Percentiles rank a stretch among this genome's conserved stretches.
These are phyloP conservation scores for Aspergillus melleus DNA, from an alignment of 2,329 filamentous ascomycete genomes.

Conservation along the genomic window DNA sequence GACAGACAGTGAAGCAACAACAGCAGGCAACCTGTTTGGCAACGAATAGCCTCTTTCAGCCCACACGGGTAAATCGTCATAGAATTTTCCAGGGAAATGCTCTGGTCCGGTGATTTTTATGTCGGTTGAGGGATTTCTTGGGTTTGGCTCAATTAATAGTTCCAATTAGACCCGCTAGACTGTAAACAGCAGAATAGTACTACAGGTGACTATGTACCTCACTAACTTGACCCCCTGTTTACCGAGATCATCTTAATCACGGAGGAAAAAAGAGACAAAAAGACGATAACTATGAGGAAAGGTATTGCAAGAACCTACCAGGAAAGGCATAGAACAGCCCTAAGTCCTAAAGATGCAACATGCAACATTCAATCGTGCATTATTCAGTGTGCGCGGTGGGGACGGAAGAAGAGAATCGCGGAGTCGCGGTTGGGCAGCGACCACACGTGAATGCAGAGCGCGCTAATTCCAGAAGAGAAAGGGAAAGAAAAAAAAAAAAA, in stretches of 20 bases:
- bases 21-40: not conserved
- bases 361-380: not conserved
- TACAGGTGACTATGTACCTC: too few species aligned
- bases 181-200: too few species aligned
- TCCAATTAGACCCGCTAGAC: not conserved
- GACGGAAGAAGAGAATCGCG: not conserved
- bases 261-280: too few species aligned
- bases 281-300: too few species aligned
- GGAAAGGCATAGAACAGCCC: too few species aligned
- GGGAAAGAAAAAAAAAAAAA: slow-evolving; percentile 2
- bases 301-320: too few species aligned
- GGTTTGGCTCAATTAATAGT: not conserved
- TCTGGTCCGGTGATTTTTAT: not conserved
- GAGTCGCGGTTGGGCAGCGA: slow-evolving; percentile 7
- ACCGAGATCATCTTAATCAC: too few species aligned
- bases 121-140: not conserved
- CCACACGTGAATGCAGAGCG: not conserved
- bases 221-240: too few species aligned
- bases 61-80: not conserved
- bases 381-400: not conserved
- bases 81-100: not conserved
- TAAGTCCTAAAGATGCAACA: too few species aligned
- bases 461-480: slow-evolving; percentile 3
- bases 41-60: not conserved
- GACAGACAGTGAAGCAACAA: too few species aligned